Conservation (phyloP, 164 flowering plant species). For the Cinnamomum micranthum region DNA sequence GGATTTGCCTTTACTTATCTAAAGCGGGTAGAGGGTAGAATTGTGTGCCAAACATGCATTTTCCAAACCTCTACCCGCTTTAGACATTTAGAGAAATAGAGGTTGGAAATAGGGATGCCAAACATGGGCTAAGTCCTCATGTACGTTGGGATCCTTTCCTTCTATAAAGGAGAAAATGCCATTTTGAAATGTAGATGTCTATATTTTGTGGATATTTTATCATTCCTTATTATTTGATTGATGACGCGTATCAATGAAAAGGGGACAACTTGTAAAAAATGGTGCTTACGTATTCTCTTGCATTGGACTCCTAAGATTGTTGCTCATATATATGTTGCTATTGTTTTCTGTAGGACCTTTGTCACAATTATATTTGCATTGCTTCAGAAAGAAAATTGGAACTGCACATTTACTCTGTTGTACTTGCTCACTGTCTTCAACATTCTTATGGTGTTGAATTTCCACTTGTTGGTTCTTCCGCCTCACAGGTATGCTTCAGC, state of each 20-base stretch:
- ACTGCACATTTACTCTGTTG: slow-evolving; percentile 54
- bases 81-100: no score
- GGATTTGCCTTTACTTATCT: no score
- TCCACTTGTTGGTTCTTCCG: slow-evolving; percentile 34
- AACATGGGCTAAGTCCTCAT: no score
- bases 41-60: no score
- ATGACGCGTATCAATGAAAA: background rate
- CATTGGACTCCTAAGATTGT: background rate
- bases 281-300: background rate
- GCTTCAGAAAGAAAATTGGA: slow-evolving; percentile 60
- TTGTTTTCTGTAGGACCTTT: slow-evolving; percentile 52
- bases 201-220: no score
- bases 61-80: no score
- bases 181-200: no score
- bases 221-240: background rate
- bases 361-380: slow-evolving; percentile 50
- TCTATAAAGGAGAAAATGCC: no score
- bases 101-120: no score
- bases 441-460: slow-evolving; percentile 31
- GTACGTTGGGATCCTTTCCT: no score
- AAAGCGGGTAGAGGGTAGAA: no score
- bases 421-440: slow-evolving; percentile 60
- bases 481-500: slow-evolving; percentile 42
- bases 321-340: background rate
- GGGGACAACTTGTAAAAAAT: background rate